Base-by-base conservation (phyloP, 768 basidiomycete species). In the Leccinum rimulosum region DNA sequence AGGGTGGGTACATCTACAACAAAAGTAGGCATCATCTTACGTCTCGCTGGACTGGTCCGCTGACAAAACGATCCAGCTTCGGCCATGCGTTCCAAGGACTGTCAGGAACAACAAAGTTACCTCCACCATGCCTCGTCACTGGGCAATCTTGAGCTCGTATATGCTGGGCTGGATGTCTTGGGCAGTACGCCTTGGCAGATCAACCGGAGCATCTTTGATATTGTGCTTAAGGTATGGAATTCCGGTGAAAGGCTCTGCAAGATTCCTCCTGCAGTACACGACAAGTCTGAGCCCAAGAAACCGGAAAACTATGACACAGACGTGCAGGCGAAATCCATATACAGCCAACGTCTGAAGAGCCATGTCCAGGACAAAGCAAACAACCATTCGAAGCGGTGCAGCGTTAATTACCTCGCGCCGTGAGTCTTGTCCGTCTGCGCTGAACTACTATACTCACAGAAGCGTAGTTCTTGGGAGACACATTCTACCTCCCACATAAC, bases 61-160 rank as follows among this genome's bases (percentile, higher is more conserved):
- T 69, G 43, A 60, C 17, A 30, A 51, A 31, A 22, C 36, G 28
- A 31, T 59, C 3, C 55, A 89, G 91, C 82, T 22, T 71, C 75
- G 33, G 89, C 85, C 40, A 98, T 98, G 95, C 91, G 96, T 9
- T 95, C 88, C 77, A 95, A 96, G 72, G 92, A 97, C 31, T 89
- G 85, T 8, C 71, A 84, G 19, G 96, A 98, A 72, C 95, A 98
- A 67, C 80, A 82, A 49, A 79, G 79, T 7, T 93, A 95, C 70
- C 80, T 99, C 45, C 76, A 81, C 25, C 81, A 86, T 61, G 93
- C 96, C 0, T 87, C 89, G 1, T 76, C 81, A 7, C 75, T 81
- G 6, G 90, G 92, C 6, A 84, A 88, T 49, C 81, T 96, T 48
- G 92, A 96, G 70, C 82, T 89, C 14, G 86, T 97, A 15, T 95